phyloP scores from a whole-genome alignment of 2,329 filamentous ascomycete species.

The Colletotrichum camelliae region DNA sequence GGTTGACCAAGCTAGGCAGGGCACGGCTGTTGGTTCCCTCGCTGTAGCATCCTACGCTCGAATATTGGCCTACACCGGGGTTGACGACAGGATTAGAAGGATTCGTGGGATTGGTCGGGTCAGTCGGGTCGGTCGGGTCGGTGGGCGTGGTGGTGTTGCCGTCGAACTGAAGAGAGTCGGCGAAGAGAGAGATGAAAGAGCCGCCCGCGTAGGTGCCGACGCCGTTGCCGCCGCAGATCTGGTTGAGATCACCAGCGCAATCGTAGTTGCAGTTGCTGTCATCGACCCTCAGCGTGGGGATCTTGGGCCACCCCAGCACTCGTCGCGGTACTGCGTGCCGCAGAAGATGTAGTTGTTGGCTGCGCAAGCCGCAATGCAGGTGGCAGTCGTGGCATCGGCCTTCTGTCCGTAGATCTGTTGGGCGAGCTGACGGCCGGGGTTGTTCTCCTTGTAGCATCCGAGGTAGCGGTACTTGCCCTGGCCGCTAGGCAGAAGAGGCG shows the following conservation, averaged over 20 bases:
- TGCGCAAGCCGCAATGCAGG: constrained; percentile 51
- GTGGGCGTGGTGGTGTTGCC: constrained; percentile 30
- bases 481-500: constrained; percentile 49
- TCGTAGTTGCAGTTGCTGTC: constrained; percentile 56
- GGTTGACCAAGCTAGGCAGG: constrained; percentile 18
- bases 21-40: constrained; percentile 27
- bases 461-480: constrained; percentile 56
- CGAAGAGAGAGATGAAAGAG: constrained; percentile 55
- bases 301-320: constrained; percentile 60
- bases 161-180: constrained; percentile 35
- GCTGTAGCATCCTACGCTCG: constrained; percentile 23
- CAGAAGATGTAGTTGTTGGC: constrained; percentile 44
- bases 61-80: constrained; percentile 35
- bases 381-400: constrained; percentile 45
- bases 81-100: constrained; percentile 37
- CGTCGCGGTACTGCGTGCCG: constrained; percentile 53
- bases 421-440: constrained; percentile 56
- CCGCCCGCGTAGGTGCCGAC: constrained; percentile 33
- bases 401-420: constrained; percentile 42
- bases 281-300: constrained; percentile 48
- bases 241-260: constrained; percentile 53
- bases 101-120: constrained; percentile 16
- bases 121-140: not conserved
- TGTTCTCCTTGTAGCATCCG: constrained; percentile 63
- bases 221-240: constrained; percentile 60